phyloP scores from a whole-genome alignment of 345 rosid species.

The Populus deltoides region DNA sequence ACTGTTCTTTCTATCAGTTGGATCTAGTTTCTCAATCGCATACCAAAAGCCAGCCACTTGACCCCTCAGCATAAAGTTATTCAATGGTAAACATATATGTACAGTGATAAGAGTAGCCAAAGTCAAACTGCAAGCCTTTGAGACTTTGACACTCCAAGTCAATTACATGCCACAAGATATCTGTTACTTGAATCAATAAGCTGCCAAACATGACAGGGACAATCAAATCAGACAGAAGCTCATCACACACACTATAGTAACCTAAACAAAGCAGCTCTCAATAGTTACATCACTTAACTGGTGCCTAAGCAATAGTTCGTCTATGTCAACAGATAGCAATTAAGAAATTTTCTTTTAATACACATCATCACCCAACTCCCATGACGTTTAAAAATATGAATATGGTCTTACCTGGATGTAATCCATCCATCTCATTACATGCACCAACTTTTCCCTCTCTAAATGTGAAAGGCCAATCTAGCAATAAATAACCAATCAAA shows the following conservation, averaged over 20 bases:
- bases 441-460: slow-evolving; percentile 53
- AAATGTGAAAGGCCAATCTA: slow-evolving; percentile 55
- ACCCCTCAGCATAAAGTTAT: neutral
- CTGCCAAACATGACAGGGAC: neutral
- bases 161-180: neutral
- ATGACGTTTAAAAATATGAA: neutral
- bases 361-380: neutral
- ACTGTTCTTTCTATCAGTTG: neutral
- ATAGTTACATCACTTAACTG: too few species aligned
- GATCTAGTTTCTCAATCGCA: neutral
- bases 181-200: neutral
- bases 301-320: neutral
- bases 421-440: slow-evolving; percentile 81
- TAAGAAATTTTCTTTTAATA: neutral
- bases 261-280: neutral
- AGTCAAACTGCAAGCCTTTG: neutral
- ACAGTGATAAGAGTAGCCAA: neutral
- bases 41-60: neutral
- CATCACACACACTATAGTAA: neutral
- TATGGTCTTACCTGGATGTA: slow-evolving; percentile 65
- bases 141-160: neutral
- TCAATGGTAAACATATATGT: neutral
- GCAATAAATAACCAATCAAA: slow-evolving; percentile 22
- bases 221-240: neutral
- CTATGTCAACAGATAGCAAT: neutral